phyloP scores from a whole-genome alignment of 768 basidiomycete species.

The Gautieria morchelliformis region DNA sequence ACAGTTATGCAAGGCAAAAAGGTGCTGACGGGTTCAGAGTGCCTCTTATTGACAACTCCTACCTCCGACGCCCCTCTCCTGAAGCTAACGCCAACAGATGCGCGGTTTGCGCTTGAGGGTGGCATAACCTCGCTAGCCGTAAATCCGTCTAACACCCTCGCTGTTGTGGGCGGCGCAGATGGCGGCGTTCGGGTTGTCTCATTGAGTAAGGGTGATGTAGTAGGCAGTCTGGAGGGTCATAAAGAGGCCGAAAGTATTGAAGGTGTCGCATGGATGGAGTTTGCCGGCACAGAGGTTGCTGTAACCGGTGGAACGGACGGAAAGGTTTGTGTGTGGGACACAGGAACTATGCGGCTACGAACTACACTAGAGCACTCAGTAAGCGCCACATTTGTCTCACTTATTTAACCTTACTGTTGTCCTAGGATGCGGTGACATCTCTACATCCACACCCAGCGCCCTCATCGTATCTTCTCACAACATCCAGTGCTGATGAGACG shows the following conservation, averaged over 20 bases:
- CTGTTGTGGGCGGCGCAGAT: constrained; percentile 77
- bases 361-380: constrained; percentile 79
- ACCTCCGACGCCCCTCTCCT: constrained; percentile 46
- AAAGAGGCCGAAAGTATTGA: constrained; percentile 84
- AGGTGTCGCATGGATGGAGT: constrained; percentile 72
- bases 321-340: constrained; percentile 91
- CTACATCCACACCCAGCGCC: constrained; percentile 68
- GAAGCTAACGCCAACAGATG: constrained; percentile 64
- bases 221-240: constrained; percentile 73
- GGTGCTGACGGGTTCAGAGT: constrained; percentile 60
- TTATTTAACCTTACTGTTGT: background rate
- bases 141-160: constrained; percentile 82
- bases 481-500: constrained; percentile 79
- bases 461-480: constrained; percentile 68
- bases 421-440: constrained; percentile 79
- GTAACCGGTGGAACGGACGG: constrained; percentile 91
- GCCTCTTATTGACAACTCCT: constrained; percentile 5
- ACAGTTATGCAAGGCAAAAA: constrained; percentile 53
- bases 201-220: constrained; percentile 76
- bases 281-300: constrained; percentile 48
- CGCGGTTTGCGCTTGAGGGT: constrained; percentile 61
- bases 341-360: constrained; percentile 75
- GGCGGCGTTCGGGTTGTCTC: constrained; percentile 86
- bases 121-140: constrained; percentile 83
- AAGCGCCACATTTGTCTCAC: constrained; percentile 16